Base-by-base conservation (phyloP, 352 stramenopile genomes). In the Globisporangium canariense region DNA sequence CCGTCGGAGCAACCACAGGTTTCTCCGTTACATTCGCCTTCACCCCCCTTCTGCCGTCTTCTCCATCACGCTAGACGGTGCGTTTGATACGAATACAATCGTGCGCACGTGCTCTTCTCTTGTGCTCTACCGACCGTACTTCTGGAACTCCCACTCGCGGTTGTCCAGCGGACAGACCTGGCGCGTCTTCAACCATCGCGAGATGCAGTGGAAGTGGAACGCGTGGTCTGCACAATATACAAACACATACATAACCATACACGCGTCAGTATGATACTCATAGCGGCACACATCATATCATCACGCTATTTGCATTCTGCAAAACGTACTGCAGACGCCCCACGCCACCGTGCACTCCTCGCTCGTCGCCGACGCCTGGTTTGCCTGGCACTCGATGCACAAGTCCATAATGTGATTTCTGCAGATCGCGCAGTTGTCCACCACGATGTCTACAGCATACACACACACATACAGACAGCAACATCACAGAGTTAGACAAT, bases 151-250 rank as follows among this genome's bases (percentile, higher is more conserved):
- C 98, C 98, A 99, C 86, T 99, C 97, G 75, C 98, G 98, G 83
- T 99, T 99, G 85, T 98, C 99, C 52, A 99, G 78, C 43, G 98
- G 97, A 88, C 98, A 99, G 52, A 99, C 97, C 68, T 97, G 97
- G 54, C 97, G 83, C 20, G 97, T 99, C 85, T 99, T 99, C 57
- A 99, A 84, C 98, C 98, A 99, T 66, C 97, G 91, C 70, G 98
- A 98, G 70, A 99, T 99, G 83, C 98, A 99, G 83, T 99, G 97
- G 60, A 99, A 97, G 83, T 99, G 98, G 82, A 99, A 99, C 11
- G 98, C 97, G 73, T 99, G 97, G 71, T 98, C 95, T 92, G 84
- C 66, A 83, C 89, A 80, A 74, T 96, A 94, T 36, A 73, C 89
- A 11, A 38, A 4, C 14, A 56, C 7, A 43, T 8, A 43, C 14